Percentiles rank a stretch among this genome's conserved stretches.
Conservation (phyloP, 192 early-diverging fungal species). For the Phycomyces nitens region DNA sequence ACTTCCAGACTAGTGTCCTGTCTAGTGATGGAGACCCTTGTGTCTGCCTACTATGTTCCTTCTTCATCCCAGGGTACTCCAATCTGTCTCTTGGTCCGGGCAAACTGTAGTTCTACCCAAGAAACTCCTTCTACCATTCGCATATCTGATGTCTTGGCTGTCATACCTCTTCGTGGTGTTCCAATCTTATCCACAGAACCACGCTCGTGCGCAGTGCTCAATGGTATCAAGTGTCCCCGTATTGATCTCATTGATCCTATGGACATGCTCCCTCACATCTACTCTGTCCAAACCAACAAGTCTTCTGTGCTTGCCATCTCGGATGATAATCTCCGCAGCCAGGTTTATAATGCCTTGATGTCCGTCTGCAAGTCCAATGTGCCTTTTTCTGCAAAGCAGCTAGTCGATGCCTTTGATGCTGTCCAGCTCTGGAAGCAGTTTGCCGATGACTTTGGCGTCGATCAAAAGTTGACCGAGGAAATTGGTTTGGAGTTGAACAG, state of each 20-base stretch:
- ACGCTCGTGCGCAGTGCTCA: slow-evolving; percentile 7
- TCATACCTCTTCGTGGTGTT: slow-evolving; percentile 20
- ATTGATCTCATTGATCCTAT: slow-evolving; percentile 29
- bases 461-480: slow-evolving; percentile 21
- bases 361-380: not conserved
- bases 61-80: slow-evolving; percentile 6
- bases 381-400: not conserved
- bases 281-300: not conserved
- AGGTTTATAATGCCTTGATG: not conserved
- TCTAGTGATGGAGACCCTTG: slow-evolving; percentile 52
- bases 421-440: slow-evolving; percentile 43
- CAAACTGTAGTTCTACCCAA: not conserved
- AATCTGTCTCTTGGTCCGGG: not conserved
- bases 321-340: not conserved
- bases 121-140: slow-evolving; percentile 3
- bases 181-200: slow-evolving; percentile 29
- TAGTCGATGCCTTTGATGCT: slow-evolving; percentile 21
- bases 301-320: not conserved
- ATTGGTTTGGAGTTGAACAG: slow-evolving; percentile 51
- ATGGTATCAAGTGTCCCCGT: slow-evolving; percentile 10
- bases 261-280: slow-evolving; percentile 35
- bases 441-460: slow-evolving; percentile 41
- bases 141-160: slow-evolving; percentile 20
- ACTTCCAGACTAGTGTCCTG: slow-evolving; percentile 55
- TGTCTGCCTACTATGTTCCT: slow-evolving; percentile 38